Conservation (phyloP, 2,329 filamentous ascomycete species). For the Epichloe glyceriae region DNA sequence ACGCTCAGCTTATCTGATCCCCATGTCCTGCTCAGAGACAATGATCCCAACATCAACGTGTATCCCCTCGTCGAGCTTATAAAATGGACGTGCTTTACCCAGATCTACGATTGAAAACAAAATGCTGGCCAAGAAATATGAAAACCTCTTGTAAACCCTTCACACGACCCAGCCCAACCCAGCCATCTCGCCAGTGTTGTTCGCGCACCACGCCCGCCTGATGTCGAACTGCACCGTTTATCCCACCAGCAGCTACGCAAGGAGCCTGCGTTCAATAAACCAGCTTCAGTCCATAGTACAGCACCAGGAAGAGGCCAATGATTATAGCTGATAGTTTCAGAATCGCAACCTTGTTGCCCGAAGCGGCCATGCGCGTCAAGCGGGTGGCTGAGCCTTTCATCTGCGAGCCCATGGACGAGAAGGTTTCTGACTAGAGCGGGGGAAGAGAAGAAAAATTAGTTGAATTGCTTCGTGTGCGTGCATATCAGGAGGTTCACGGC, state of each 20-base stretch:
- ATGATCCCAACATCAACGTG: background rate
- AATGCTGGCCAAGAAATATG: background rate
- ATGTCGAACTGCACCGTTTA: background rate
- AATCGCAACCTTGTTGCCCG: slow-evolving; percentile 82
- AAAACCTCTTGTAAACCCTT: background rate
- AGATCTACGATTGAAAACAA: background rate
- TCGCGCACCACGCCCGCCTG: background rate
- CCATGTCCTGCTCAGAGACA: background rate
- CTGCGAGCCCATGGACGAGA: slow-evolving; percentile 72
- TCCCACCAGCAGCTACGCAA: no score
- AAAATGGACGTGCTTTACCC: background rate
- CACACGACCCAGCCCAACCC: background rate
- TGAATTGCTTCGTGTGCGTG: background rate
- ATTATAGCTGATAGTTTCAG: slow-evolving; percentile 81
- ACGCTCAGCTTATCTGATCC: background rate
- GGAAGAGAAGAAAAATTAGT: background rate
- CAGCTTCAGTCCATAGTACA: slow-evolving; percentile 61
- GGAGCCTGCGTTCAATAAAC: slow-evolving; percentile 35
- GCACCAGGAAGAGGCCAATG: slow-evolving; percentile 54
- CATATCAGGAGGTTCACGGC: background rate
- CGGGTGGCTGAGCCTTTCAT: slow-evolving; percentile 74
- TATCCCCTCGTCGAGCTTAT: background rate
- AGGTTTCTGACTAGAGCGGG: slow-evolving; percentile 60
- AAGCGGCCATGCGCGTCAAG: slow-evolving; percentile 78
- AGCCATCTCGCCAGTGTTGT: background rate